A percentile compares a stretch with the other conserved stretches of the same genome.
These are phyloP conservation scores for Arthroderma sp. DNA, from an alignment of 2,329 filamentous ascomycete species.

Conservation along the genomic window DNA sequence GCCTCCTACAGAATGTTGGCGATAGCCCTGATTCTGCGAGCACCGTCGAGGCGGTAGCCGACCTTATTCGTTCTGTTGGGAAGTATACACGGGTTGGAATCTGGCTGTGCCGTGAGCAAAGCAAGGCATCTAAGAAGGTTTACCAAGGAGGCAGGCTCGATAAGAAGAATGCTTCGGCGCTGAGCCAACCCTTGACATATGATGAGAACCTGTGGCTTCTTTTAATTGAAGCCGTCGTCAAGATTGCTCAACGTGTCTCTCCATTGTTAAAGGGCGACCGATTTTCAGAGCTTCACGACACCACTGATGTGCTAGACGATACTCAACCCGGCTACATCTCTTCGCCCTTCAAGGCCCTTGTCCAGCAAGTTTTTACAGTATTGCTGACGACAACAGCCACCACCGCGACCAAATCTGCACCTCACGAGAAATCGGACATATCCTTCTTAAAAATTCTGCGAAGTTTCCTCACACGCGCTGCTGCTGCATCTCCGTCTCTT, in stretches of 20 bases:
- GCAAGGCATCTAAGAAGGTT: constrained; percentile 40
- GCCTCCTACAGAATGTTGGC: constrained; percentile 51
- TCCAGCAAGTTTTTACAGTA: constrained; percentile 83
- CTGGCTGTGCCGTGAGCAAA: constrained; percentile 86
- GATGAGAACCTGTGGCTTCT: constrained; percentile 56
- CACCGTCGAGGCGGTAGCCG: constrained; percentile 54
- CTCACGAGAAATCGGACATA: constrained; percentile 39
- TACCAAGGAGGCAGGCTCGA: constrained; percentile 20
- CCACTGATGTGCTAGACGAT: neutral
- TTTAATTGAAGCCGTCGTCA: constrained; percentile 49
- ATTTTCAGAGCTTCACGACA: neutral
- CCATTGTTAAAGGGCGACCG: constrained; percentile 2
- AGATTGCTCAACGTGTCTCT: constrained; percentile 49
- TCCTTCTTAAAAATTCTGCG: constrained; percentile 82
- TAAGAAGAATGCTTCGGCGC: constrained; percentile 29
- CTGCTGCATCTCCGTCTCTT: constrained; percentile 68
- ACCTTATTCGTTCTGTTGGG: constrained; percentile 63
- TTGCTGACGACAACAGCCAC: constrained; percentile 54
- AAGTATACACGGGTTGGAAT: constrained; percentile 89
- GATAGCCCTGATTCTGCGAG: constrained; percentile 44
- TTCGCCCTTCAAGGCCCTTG: constrained; percentile 57
- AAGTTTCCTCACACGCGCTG: constrained; percentile 73
- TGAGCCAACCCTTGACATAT: constrained; percentile 44
- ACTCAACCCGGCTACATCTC: constrained; percentile 39
- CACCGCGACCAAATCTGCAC: constrained; percentile 17